Evolutionary conservation across 768 basidiomycete species (phyloP), one percentile per base, ranked within the genome.

Genomic region (Lactarius trivialis): DNA sequence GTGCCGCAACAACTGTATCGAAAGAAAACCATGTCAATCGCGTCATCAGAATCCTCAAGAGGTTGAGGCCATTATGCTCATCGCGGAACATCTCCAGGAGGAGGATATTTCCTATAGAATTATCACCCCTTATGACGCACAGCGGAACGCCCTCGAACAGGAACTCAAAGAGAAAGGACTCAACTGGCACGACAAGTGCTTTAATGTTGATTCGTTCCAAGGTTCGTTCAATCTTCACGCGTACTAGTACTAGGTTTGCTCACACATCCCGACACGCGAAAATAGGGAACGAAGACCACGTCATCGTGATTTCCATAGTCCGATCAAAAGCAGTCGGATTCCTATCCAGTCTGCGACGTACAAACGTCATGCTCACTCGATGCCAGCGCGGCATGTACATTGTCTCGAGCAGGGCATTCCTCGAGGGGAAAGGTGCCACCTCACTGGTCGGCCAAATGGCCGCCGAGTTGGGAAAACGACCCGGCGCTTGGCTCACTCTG

Each of bases 311-410:
- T 52, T 91, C 89, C 7, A 65, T 88, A 17, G 88, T 89, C 5
- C 79, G 89, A n/a, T 79, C 88, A 0, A 73, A 73, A 34, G 79
- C 76, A 7, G 74, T 87, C 53, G 91, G 91, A 5, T 93, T 93
- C 66, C 76, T 93, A 36, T 69, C 72, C 12, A 85, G 85, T 68
- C 66, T 78, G 14, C 79, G 86, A 32, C 79, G 91, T 17, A 86
- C 88, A 56, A 93, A 93, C 84, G 91, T 93, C 61, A 91, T 93
- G 89, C 84, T 93, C 9, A 86, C 85, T 52, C 82, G 91, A 39
- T 91, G 86, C 78, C 86, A 87, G 71, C 77, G 74, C 55, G 85
- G 84, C 33, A 92, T 93, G 89, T 84, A 84, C 61, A 87, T 93
- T 67, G 76, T 86, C 56, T 78, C 85, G 24, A 88, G 78, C 68